Base-by-base conservation (phyloP, 2,329 filamentous ascomycete species). In the Cladosporium sp. region DNA sequence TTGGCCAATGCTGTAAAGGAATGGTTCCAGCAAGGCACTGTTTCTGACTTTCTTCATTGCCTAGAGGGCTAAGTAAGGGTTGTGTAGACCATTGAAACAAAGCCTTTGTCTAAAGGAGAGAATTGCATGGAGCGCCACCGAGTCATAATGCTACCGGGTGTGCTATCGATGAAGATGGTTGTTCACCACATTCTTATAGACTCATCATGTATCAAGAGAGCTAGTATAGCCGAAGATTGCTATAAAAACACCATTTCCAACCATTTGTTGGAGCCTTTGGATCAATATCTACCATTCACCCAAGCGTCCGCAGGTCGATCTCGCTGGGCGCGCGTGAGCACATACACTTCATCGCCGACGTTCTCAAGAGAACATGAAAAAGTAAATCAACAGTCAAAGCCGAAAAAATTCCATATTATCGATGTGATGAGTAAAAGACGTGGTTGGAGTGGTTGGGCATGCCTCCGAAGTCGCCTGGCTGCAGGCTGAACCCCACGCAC, bases 401-500 rank as follows among this genome's bases (percentile, higher is more conserved):
- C 7, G 21, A 11, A 1, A 21, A 8, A 7, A 11, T 12, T 21
- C 1, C 5, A 10, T 21, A 4, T 18, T 47, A 10, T 47, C 41
- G n/a, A 11, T 47, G 3, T 47, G 41, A 47, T 47, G 41, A 47
- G 41, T 47, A 47, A 47, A 24, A 21, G n/a, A 24, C 4, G 41
- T 47, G n/a, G n/a, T 12, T 2, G n/a, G 41, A 47, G 41, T 47
- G 41, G 41, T 47, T 24, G n/a, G 41, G 41, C 41, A 24, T 47
- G n/a, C 14, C 58, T 49, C 58, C 58, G 58, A 60, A 30, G 44
- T 49, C 58, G 58, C 58, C 52, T 34, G 15, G 11, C 57, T 24
- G n/a, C n/a, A 49, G 15, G 11, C 57, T 24, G n/a, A 28, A 49
- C 58, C 58, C 58, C 58, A 49, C 58, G 24, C 58, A 60, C 58